Evolutionary conservation across 768 basidiomycete genomes (phyloP).

Genomic region (Zangia roseola): DNA sequence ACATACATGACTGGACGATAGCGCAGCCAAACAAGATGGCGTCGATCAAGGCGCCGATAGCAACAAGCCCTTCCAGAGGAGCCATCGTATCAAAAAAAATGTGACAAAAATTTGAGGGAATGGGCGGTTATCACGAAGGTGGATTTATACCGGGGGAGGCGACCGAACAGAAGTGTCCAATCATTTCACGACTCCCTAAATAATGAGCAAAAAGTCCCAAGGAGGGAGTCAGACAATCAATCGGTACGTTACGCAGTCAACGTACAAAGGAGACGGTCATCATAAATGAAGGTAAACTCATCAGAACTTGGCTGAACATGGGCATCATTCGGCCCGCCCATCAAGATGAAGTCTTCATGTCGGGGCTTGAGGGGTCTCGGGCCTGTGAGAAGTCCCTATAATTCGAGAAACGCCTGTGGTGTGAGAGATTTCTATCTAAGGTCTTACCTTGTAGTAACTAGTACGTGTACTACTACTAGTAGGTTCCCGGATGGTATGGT

Average conservation of each 20-base stretch:
- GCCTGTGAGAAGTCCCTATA: background rate
- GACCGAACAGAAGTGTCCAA: slow-evolving; percentile 7
- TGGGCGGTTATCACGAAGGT: background rate
- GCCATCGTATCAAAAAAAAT: slow-evolving; percentile 7
- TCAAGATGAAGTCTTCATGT: slow-evolving; percentile 11
- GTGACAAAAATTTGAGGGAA: background rate
- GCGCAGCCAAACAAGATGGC: slow-evolving; percentile 25
- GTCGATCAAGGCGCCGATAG: slow-evolving; percentile 20
- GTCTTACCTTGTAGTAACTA: too few species aligned
- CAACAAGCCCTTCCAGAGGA: slow-evolving; percentile 27
- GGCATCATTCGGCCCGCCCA: slow-evolving; percentile 4
- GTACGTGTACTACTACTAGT: too few species aligned
- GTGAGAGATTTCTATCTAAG: background rate
- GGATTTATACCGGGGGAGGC: slow-evolving; percentile 17
- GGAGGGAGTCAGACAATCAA: background rate
- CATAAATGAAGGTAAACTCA: slow-evolving; percentile 3
- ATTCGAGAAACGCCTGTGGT: background rate
- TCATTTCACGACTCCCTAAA: slow-evolving; percentile 9
- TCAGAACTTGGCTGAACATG: slow-evolving; percentile 15
- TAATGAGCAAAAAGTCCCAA: background rate
- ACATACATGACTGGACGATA: slow-evolving; percentile 26
- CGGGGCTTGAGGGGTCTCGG: slow-evolving; percentile 10
- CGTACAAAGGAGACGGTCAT: background rate
- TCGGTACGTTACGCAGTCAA: slow-evolving; percentile 18
- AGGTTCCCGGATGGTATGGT: too few species aligned